Evolutionary conservation across 2,329 filamentous ascomycete species (phyloP).

Genomic region (Lecanicillium sp.): DNA sequence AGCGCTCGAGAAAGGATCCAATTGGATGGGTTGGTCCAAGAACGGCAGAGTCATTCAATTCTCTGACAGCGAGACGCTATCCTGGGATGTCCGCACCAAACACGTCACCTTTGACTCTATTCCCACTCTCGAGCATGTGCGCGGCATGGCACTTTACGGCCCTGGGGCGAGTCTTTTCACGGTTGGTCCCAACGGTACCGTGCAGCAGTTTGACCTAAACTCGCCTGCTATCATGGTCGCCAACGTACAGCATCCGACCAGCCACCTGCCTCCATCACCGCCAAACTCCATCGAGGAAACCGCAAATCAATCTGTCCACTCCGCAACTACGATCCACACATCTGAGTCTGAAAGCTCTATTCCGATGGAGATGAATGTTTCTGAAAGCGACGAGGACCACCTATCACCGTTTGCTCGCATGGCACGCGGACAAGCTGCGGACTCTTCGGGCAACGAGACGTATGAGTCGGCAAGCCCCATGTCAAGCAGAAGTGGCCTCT

Average conservation of each 20-base stretch:
- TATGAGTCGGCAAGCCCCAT: constrained; percentile 62
- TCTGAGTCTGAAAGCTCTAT: constrained; percentile 52
- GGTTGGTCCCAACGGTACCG: constrained; percentile 76
- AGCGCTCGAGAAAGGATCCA: constrained; percentile 65
- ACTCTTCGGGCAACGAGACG: constrained; percentile 50
- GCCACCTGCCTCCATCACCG: constrained; percentile 71
- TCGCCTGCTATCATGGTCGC: constrained; percentile 73
- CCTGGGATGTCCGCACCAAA: constrained; percentile 98
- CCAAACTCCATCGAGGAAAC: constrained; percentile 75
- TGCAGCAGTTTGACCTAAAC: constrained; percentile 93
- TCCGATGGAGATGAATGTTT: constrained; percentile 51
- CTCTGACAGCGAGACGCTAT: constrained; percentile 82
- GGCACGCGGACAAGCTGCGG: constrained; percentile 59
- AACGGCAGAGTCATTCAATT: constrained; percentile 93
- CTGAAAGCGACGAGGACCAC: constrained; percentile 71
- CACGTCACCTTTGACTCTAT: constrained; percentile 86
- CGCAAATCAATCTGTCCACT: constrained; percentile 43
- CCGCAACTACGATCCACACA: constrained; percentile 40
- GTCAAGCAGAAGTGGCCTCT: constrained; percentile 58
- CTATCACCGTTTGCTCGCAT: constrained; percentile 71
- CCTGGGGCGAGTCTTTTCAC: constrained; percentile 91
- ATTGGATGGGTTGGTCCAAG: constrained; percentile 98
- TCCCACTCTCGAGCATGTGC: constrained; percentile 74
- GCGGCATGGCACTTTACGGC: constrained; percentile 80
- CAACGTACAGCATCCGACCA: constrained; percentile 80